Conservation (phyloP, 768 basidiomycete genomes). For the Leccinellum luteum region DNA sequence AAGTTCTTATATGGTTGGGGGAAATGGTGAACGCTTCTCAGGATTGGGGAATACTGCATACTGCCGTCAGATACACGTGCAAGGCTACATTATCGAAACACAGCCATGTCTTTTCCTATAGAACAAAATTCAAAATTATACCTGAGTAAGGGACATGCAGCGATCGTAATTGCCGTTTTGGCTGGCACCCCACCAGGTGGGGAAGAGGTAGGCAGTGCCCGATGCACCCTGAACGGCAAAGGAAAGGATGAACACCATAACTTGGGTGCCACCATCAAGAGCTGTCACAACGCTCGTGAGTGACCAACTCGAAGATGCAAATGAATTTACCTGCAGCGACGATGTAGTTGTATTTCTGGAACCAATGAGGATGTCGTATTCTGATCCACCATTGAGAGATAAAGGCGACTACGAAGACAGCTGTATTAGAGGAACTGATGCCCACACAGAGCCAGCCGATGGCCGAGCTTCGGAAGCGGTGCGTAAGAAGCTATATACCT, state of each 20-base stretch:
- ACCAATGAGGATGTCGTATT: slow-evolving; percentile 37
- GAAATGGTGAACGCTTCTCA: slow-evolving; percentile 2
- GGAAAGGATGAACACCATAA: slow-evolving; percentile 22
- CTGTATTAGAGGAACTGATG: slow-evolving; percentile 25
- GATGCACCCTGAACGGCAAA: slow-evolving; percentile 51
- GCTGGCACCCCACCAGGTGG: slow-evolving; percentile 60
- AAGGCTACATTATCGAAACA: too few species aligned
- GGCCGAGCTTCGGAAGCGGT: slow-evolving; percentile 7
- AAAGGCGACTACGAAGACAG: slow-evolving; percentile 26
- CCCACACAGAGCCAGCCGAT: slow-evolving; percentile 23
- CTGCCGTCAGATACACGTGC: too few species aligned
- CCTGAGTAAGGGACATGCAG: slow-evolving; percentile 19
- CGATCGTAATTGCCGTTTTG: slow-evolving; percentile 42
- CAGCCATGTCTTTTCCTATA: too few species aligned
- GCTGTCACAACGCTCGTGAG: slow-evolving; percentile 9
- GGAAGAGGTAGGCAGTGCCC: slow-evolving; percentile 47
- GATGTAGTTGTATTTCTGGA: slow-evolving; percentile 37
- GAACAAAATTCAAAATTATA: too few species aligned
- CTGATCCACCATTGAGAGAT: slow-evolving; percentile 39
- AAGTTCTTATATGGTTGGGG: slow-evolving; percentile 12
- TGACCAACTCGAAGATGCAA: too few species aligned
- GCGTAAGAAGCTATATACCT: not conserved
- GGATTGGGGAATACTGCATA: not conserved
- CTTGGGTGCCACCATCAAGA: slow-evolving; percentile 42
- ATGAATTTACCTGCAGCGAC: slow-evolving; percentile 39